Conservation (phyloP, 768 basidiomycete genomes). For the Kwoniella mangroviensis region DNA sequence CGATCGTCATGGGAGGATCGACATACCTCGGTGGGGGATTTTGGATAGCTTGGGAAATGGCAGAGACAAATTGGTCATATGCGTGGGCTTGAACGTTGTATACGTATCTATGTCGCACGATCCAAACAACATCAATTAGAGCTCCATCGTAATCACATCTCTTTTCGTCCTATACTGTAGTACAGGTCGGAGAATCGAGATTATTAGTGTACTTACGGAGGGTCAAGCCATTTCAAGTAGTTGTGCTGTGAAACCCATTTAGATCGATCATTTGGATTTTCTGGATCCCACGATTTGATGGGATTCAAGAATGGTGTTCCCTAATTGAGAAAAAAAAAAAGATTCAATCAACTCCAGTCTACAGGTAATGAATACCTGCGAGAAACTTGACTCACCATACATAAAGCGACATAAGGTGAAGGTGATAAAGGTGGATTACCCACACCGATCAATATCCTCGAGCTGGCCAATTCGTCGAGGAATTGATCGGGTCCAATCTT, state of each 20-base stretch:
- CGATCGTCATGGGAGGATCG: not conserved
- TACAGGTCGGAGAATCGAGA: not conserved
- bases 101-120: not conserved
- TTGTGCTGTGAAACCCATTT: slow-evolving; percentile 11
- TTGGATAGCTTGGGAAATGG: not conserved
- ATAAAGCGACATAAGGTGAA: slow-evolving; percentile 8
- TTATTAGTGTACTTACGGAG: not conserved
- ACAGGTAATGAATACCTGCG: not conserved
- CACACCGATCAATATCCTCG: slow-evolving; percentile 11
- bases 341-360: not conserved
- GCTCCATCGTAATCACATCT: not conserved
- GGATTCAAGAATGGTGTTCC: slow-evolving; percentile 13
- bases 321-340: not conserved
- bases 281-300: slow-evolving; percentile 5
- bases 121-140: not conserved
- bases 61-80: not conserved
- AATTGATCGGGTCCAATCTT: slow-evolving; percentile 1
- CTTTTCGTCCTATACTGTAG: not conserved
- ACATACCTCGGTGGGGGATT: slow-evolving; percentile 2
- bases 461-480: not conserved
- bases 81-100: slow-evolving; percentile 3
- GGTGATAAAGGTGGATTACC: slow-evolving; percentile 15
- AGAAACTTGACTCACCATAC: not conserved
- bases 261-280: slow-evolving; percentile 3
- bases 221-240: slow-evolving; percentile 10